phyloP scores from a whole-genome alignment of 1,284 basidiomycete genomes.

The Afroboletus lepidellus region DNA sequence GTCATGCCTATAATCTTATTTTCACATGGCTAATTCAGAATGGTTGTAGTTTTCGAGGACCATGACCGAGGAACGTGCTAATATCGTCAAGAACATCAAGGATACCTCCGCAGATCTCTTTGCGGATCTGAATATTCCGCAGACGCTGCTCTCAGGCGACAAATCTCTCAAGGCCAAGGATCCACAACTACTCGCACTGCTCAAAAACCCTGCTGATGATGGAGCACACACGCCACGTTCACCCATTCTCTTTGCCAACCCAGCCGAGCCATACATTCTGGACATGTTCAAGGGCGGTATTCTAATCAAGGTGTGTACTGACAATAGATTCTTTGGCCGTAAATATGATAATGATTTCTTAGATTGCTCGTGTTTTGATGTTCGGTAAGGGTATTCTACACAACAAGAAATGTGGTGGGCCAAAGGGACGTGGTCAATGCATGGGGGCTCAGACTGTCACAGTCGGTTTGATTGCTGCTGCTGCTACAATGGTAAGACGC shows the following conservation, averaged over 20 bases:
- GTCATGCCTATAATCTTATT: not conserved
- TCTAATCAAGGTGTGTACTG: not conserved
- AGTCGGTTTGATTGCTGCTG: not conserved
- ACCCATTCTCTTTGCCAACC: conserved; percentile 1
- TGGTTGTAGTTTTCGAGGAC: not conserved
- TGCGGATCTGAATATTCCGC: not conserved
- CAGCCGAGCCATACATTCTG: not conserved
- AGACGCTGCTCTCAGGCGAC: not conserved
- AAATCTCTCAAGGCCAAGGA: conserved; percentile 1
- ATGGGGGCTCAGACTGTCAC: not conserved
- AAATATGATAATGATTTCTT: too few relatives aligned
- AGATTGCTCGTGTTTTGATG: not conserved
- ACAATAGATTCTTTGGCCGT: not conserved
- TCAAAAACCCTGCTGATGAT: conserved; percentile 1
- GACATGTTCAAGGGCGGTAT: not conserved
- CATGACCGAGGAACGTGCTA: not conserved
- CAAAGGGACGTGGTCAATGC: not conserved
- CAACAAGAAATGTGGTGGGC: not conserved
- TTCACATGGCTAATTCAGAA: too few relatives aligned
- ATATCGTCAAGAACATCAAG: conserved; percentile 9
- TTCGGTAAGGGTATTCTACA: not conserved
- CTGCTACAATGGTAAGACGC: not conserved
- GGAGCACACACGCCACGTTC: not conserved
- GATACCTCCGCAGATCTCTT: not conserved
- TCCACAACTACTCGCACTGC: not conserved